Conservation (phyloP, 805 yeast genomes). For the Kurtzmaniella cleridarum region DNA sequence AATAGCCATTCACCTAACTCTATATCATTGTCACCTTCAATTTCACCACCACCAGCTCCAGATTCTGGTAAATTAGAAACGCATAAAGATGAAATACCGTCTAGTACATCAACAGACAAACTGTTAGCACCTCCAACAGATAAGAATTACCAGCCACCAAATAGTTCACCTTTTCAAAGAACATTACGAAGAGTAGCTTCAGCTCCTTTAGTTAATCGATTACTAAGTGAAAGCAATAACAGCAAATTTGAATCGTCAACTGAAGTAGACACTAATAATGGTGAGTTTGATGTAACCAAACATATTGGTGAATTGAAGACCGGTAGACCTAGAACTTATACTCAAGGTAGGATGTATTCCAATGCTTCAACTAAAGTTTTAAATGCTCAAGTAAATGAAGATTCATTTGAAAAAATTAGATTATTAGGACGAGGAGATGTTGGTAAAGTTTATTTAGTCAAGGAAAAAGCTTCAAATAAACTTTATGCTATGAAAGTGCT, state of each 20-base stretch:
- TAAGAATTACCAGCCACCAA: constrained; percentile 9
- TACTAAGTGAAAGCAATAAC: constrained; percentile 18
- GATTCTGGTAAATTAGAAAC: too few relatives aligned
- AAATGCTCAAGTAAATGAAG: constrained; percentile 78
- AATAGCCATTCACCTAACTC: too few relatives aligned
- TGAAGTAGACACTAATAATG: constrained; percentile 25
- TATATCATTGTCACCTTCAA: too few relatives aligned
- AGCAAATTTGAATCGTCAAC: constrained; percentile 9
- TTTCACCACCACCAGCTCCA: too few relatives aligned
- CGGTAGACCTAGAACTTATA: constrained; percentile 34
- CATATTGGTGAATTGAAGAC: constrained; percentile 41
- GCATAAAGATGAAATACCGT: too few relatives aligned
- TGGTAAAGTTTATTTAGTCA: constrained; percentile 90
- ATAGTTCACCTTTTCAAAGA: constrained; percentile 26
- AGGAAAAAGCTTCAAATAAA: constrained; percentile 69
- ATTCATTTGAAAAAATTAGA: constrained; percentile 82
- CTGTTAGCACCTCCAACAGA: constrained; percentile 3
- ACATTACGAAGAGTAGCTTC: constrained; percentile 74
- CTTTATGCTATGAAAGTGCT: constrained; percentile 91
- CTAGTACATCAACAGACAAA: background rate
- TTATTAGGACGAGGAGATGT: constrained; percentile 97
- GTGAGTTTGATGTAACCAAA: constrained; percentile 38
- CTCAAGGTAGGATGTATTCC: constrained; percentile 58
- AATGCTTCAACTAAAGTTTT: constrained; percentile 67
- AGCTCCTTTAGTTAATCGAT: constrained; percentile 58